Conservation (phyloP, 352 stramenopile species). For the Phytopythium mirpurense region DNA sequence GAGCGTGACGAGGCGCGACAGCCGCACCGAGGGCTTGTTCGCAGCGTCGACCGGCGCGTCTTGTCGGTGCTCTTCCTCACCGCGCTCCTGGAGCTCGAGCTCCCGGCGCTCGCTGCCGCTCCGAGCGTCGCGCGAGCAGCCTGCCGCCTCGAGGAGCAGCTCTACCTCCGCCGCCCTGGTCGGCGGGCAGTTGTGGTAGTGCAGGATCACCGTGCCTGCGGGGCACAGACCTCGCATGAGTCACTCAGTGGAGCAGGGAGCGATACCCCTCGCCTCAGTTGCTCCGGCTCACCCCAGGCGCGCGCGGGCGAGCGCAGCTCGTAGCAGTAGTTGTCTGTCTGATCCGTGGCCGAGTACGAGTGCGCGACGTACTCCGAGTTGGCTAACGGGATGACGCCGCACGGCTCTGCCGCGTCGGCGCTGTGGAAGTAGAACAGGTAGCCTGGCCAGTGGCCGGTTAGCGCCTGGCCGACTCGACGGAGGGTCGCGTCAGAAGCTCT, state of each 20-base stretch:
- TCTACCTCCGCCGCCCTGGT: slow-evolving; percentile 43
- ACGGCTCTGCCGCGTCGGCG: slow-evolving; percentile 37
- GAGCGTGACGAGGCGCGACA: slow-evolving; percentile 28
- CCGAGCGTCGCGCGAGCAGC: slow-evolving; percentile 22
- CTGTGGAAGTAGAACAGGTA: slow-evolving; percentile 82
- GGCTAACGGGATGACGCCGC: slow-evolving; percentile 55
- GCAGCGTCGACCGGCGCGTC: background rate
- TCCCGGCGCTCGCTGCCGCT: slow-evolving; percentile 10
- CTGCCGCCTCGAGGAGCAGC: slow-evolving; percentile 43
- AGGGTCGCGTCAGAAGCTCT: too few species aligned
- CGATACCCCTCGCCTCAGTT: background rate
- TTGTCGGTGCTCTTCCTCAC: slow-evolving; percentile 12
- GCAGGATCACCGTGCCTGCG: slow-evolving; percentile 64
- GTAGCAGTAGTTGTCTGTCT: slow-evolving; percentile 69
- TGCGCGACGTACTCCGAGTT: slow-evolving; percentile 65
- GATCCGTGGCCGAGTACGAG: slow-evolving; percentile 59
- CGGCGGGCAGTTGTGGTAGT: slow-evolving; percentile 58
- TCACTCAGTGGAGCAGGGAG: too few species aligned
- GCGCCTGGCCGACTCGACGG: too few species aligned
- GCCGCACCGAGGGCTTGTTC: slow-evolving; percentile 1
- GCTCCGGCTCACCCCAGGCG: slow-evolving; percentile 38
- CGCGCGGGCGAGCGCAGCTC: slow-evolving; percentile 57
- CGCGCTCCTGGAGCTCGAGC: slow-evolving; percentile 13
- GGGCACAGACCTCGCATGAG: background rate
- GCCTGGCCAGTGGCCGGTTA: slow-evolving; percentile 15